Conservation (phyloP, 2,329 filamentous ascomycete species). For the Tolypocladium endophyticum region DNA sequence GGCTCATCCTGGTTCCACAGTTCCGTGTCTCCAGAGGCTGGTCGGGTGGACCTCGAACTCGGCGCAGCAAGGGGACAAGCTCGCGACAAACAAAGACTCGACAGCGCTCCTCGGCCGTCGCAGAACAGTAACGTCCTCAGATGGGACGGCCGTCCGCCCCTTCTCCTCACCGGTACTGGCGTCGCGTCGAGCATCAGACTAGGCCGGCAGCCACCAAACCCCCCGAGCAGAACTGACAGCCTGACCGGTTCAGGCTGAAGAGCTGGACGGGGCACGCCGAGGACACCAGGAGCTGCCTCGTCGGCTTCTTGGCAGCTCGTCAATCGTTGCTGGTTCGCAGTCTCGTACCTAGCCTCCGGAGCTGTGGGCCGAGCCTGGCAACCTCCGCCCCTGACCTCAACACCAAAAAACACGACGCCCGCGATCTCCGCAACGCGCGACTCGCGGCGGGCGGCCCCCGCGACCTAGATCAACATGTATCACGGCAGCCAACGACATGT, state of each 20-base stretch:
- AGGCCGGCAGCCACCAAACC: neutral
- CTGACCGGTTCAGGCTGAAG: neutral
- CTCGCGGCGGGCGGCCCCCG: neutral
- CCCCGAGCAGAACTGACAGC: neutral
- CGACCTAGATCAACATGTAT: conserved; percentile 33
- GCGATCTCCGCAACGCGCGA: neutral
- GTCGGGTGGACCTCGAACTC: neutral
- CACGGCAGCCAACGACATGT: conserved; percentile 39
- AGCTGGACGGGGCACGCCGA: neutral
- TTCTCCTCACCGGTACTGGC: neutral
- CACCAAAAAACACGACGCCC: neutral
- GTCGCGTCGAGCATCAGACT: neutral
- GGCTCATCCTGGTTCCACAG: neutral
- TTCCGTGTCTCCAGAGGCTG: neutral
- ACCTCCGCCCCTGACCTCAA: neutral
- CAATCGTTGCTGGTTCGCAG: neutral
- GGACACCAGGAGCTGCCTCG: neutral
- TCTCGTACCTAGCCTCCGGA: neutral
- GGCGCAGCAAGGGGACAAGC: neutral
- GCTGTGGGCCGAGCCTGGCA: neutral
- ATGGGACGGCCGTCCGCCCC: neutral
- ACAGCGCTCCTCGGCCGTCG: neutral
- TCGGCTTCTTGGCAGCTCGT: neutral
- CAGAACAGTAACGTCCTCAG: neutral
- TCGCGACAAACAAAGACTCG: neutral